Percentiles rank a stretch among this genome's conserved stretches.
Conservation (phyloP, 2,329 filamentous ascomycete species). For the Pseudopithomyces chartarum region DNA sequence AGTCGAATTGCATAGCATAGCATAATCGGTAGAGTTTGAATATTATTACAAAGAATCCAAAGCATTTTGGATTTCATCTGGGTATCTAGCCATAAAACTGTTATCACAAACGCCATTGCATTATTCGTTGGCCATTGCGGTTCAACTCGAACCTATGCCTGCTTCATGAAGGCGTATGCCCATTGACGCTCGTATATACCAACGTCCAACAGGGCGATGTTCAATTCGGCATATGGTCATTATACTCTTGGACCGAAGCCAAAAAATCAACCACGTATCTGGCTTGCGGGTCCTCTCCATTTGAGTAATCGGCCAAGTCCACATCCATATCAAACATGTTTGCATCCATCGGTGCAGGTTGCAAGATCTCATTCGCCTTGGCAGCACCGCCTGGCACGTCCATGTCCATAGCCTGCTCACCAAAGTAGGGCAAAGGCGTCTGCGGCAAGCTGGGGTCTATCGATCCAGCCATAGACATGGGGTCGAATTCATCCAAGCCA, state of each 20-base stretch:
- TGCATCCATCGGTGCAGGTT: neutral
- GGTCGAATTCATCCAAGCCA: conserved; percentile 38
- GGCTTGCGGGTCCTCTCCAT: conserved; percentile 24
- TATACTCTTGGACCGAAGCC: conserved; percentile 32
- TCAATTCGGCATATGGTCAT: conserved; percentile 14
- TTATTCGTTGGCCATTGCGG: neutral
- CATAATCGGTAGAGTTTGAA: neutral
- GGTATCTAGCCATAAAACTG: neutral
- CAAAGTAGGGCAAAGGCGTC: conserved; percentile 34
- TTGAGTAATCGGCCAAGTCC: conserved; percentile 24
- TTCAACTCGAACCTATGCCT: neutral
- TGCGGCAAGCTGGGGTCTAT: conserved; percentile 38
- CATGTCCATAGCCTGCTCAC: conserved; percentile 12
- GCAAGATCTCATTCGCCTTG: conserved; percentile 5
- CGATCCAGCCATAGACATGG: conserved; percentile 26
- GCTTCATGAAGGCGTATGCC: neutral
- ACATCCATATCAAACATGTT: conserved; percentile 14
- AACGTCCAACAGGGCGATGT: neutral
- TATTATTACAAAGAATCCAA: neutral
- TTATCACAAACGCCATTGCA: neutral
- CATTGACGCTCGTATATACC: neutral
- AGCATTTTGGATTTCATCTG: neutral
- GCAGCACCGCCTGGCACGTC: conserved; percentile 1
- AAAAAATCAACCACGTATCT: conserved; percentile 31
- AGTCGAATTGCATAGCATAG: neutral